phyloP scores from a whole-genome alignment of 768 basidiomycete genomes.

The Dentipellis sp. region DNA sequence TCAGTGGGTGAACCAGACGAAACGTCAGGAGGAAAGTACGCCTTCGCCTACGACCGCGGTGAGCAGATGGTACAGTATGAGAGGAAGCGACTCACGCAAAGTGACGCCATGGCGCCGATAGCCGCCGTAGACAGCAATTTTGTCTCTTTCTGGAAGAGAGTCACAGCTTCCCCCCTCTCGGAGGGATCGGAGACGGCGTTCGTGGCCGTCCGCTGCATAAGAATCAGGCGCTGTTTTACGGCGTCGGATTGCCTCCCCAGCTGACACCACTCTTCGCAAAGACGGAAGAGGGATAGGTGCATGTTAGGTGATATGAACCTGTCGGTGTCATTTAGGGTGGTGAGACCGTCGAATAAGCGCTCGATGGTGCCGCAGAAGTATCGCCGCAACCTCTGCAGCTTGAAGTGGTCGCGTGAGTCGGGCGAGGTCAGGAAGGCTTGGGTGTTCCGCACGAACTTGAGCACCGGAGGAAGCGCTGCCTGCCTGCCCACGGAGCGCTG shows the following conservation, averaged over 20 bases:
- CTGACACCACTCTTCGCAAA: constrained; percentile 94
- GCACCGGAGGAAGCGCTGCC: constrained; percentile 65
- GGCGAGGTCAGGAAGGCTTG: constrained; percentile 65
- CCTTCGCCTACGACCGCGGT: constrained; percentile 49
- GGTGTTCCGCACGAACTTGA: constrained; percentile 82
- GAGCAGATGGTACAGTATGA: constrained; percentile 2
- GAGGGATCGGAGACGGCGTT: constrained; percentile 46
- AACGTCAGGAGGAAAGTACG: constrained; percentile 58
- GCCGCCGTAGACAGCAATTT: constrained; percentile 69
- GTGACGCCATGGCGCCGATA: constrained; percentile 77
- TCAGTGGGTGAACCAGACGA: constrained; percentile 59
- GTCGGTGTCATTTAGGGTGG: constrained; percentile 63
- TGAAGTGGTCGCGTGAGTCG: constrained; percentile 66
- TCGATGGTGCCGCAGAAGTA: constrained; percentile 90
- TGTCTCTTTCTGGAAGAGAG: constrained; percentile 43
- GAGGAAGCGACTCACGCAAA: constrained; percentile 56
- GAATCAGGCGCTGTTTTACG: constrained; percentile 57
- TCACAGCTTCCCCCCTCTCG: constrained; percentile 31
- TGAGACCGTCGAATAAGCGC: constrained; percentile 71
- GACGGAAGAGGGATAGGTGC: constrained; percentile 70
- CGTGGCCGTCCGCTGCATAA: constrained; percentile 62
- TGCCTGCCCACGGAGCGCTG: constrained; percentile 61
- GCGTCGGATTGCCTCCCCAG: constrained; percentile 66
- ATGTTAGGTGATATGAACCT: constrained; percentile 67
- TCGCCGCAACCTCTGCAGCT: constrained; percentile 72